A percentile compares a stretch with the other conserved stretches of the same genome.
phyloP scores from a whole-genome alignment of 2,329 filamentous ascomycete genomes.

The Claviceps sp. region DNA sequence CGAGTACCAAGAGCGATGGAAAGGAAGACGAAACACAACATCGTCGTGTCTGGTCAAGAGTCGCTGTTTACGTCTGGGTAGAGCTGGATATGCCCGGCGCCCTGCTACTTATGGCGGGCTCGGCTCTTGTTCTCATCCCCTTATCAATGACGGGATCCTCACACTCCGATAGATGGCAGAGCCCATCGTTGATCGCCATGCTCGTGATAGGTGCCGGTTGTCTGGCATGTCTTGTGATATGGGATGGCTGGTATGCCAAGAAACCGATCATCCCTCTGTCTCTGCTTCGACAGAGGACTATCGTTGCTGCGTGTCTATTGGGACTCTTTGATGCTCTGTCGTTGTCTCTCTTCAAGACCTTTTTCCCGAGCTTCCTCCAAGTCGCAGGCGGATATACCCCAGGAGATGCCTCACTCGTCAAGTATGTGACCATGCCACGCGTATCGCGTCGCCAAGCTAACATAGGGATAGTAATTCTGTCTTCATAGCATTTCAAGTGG shows the following conservation, averaged over 20 bases:
- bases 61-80: constrained; percentile 13
- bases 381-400: constrained; percentile 23
- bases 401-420: constrained; percentile 23
- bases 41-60: constrained; percentile 10
- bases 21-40: constrained; percentile 7
- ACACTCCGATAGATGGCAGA: constrained; percentile 18
- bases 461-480: constrained; percentile 14
- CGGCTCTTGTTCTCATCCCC: constrained; percentile 22
- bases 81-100: constrained; percentile 23
- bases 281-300: constrained; percentile 23
- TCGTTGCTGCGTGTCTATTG: constrained; percentile 23
- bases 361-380: constrained; percentile 27
- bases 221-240: constrained; percentile 17
- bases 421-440: constrained; percentile 12
- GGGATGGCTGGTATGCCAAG: constrained; percentile 23
- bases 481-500: constrained; percentile 23
- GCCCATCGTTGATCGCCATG: constrained; percentile 23
- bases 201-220: constrained; percentile 18
- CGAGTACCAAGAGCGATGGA: not conserved
- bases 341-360: constrained; percentile 24
- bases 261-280: constrained; percentile 25
- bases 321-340: constrained; percentile 24
- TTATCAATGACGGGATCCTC: constrained; percentile 23
- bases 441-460: not conserved
- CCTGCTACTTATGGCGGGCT: constrained; percentile 18